Conservation (phyloP, 768 basidiomycete genomes). For the Coprinopsis marcescibilis region DNA sequence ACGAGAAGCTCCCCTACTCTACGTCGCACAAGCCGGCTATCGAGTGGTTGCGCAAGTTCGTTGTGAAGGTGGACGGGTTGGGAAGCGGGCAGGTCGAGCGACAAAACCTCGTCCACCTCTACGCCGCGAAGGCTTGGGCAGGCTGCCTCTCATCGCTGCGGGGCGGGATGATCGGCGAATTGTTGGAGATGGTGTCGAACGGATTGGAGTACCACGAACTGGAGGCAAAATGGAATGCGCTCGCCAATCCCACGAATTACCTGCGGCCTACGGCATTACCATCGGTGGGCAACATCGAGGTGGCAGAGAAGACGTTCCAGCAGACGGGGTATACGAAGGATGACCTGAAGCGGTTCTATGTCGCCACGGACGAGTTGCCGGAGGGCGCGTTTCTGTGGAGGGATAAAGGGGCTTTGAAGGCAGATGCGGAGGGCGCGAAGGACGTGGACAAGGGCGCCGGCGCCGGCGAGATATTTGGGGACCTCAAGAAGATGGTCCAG, state of each 20-base stretch:
- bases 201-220: neutral
- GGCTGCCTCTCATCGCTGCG: constrained; percentile 7
- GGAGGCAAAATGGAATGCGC: neutral
- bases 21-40: constrained; percentile 1
- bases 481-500: neutral
- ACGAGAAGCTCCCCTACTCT: constrained; percentile 6
- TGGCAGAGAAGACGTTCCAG: constrained; percentile 4
- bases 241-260: constrained; percentile 4
- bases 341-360: constrained; percentile 1
- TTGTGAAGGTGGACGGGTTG: neutral
- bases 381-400: constrained; percentile 3
- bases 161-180: constrained; percentile 1
- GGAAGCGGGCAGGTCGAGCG: neutral
- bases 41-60: neutral
- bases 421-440: neutral
- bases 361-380: neutral
- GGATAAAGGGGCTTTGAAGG: neutral
- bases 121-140: constrained; percentile 1
- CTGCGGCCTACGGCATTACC: neutral
- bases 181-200: neutral
- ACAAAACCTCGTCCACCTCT: constrained; percentile 1
- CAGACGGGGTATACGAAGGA: constrained; percentile 3
- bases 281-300: neutral
- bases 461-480: neutral
- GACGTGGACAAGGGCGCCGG: neutral